Conservation (phyloP, 1,284 basidiomycete species). For the Cutaneotrichosporon cutaneum region DNA sequence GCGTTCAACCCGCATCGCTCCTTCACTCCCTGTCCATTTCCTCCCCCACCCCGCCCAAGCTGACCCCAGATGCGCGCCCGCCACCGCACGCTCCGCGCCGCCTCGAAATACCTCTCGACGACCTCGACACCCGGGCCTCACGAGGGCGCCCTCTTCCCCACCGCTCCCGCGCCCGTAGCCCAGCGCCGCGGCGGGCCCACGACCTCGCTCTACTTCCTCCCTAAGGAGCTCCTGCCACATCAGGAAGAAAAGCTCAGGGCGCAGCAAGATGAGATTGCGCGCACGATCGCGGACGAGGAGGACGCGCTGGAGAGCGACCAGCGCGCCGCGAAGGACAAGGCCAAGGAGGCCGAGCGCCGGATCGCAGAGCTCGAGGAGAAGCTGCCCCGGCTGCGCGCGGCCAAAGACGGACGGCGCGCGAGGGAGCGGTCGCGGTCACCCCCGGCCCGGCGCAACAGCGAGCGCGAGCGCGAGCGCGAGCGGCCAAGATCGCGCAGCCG, state of each 20-base stretch:
- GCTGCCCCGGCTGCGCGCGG: slow-evolving; percentile 30
- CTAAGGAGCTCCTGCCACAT: slow-evolving; percentile 43
- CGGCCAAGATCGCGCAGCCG: slow-evolving; percentile 18
- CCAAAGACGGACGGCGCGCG: slow-evolving; percentile 25
- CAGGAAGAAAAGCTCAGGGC: slow-evolving; percentile 40
- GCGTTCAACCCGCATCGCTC: too few relatives aligned
- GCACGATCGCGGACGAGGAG: slow-evolving; percentile 38
- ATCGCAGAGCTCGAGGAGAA: slow-evolving; percentile 35
- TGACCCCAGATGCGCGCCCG: slow-evolving; percentile 42
- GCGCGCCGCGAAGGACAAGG: slow-evolving; percentile 23
- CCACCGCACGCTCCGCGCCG: slow-evolving; percentile 37
- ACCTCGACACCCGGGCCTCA: slow-evolving; percentile 21
- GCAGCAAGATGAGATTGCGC: slow-evolving; percentile 34
- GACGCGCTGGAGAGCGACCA: slow-evolving; percentile 37
- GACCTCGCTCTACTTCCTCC: slow-evolving; percentile 44
- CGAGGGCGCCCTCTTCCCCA: slow-evolving; percentile 31
- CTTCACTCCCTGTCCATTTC: background rate
- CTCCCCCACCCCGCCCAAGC: too few relatives aligned
- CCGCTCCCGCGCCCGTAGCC: slow-evolving; percentile 40
- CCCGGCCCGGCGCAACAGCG: background rate
- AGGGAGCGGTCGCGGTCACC: background rate
- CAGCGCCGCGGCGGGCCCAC: slow-evolving; percentile 36
- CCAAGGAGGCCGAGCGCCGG: slow-evolving; percentile 25
- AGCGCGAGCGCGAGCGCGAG: slow-evolving; percentile 23
- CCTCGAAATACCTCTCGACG: slow-evolving; percentile 43